Percentiles rank a stretch among this genome's conserved stretches.
These are phyloP conservation scores for Raddia distichophylla DNA, from an alignment of 176 grass and related monocot genomes.

Conservation along the genomic window DNA sequence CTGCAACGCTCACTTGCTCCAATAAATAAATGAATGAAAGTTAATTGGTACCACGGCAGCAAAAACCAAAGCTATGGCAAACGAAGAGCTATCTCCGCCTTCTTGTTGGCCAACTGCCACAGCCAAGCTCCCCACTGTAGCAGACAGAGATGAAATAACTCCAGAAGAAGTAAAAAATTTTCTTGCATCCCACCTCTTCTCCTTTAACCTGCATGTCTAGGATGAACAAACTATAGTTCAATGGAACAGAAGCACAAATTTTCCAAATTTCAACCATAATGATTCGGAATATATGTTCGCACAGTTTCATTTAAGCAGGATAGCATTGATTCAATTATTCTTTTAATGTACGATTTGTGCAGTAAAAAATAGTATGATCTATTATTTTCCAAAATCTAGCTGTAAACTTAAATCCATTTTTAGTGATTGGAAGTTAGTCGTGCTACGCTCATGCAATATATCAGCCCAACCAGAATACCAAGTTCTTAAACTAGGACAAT, in stretches of 20 bases:
- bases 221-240: constrained; percentile 57
- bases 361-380: neutral
- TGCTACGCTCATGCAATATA: neutral
- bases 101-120: constrained; percentile 82
- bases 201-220: constrained; percentile 99
- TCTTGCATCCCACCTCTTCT: constrained; percentile 93
- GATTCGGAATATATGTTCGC: neutral
- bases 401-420: neutral
- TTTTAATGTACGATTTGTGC: neutral
- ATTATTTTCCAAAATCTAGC: too few relatives aligned
- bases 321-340: neutral
- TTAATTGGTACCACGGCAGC: constrained; percentile 67
- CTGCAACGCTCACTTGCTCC: constrained; percentile 2
- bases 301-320: neutral
- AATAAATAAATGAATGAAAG: constrained; percentile 40
- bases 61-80: constrained; percentile 85
- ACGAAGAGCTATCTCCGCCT: constrained; percentile 69
- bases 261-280: neutral
- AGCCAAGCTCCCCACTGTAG: constrained; percentile 69
- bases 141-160: constrained; percentile 89
- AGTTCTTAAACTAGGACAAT: neutral
- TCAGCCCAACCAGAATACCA: neutral
- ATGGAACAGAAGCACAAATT: constrained; percentile 10
- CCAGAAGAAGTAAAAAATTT: constrained; percentile 86
- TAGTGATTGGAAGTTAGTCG: too few relatives aligned